These are phyloP conservation scores for Yarrowia sp. DNA, from an alignment of 805 yeast genomes.

Conservation along the genomic window DNA sequence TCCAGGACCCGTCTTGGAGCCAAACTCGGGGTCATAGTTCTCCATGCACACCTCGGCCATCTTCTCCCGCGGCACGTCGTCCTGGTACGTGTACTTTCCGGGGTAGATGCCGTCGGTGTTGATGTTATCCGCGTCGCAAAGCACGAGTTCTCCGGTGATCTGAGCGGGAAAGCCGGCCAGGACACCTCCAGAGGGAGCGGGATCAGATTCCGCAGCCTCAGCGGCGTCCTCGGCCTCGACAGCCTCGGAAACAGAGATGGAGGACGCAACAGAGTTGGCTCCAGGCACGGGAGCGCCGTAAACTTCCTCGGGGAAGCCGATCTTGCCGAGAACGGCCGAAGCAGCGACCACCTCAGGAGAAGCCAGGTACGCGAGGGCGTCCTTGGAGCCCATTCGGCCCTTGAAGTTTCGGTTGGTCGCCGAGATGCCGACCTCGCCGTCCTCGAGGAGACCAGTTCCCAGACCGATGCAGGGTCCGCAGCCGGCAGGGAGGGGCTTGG, in stretches of 20 bases:
- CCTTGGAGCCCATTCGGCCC: conserved; percentile 98
- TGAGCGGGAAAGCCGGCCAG: conserved; percentile 87
- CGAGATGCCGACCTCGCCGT: conserved; percentile 96
- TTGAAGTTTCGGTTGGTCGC: conserved; percentile 98
- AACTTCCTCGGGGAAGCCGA: conserved; percentile 88
- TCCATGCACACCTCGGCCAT: conserved; percentile 99
- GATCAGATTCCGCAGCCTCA: conserved; percentile 38
- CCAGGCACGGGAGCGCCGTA: conserved; percentile 54
- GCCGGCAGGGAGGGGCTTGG: conserved; percentile 93
- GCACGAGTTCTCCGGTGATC: conserved; percentile 85
- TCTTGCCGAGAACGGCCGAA: conserved; percentile 90
- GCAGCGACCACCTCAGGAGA: conserved; percentile 99
- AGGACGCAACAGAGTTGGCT: conserved; percentile 46
- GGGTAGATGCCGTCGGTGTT: conserved; percentile 99
- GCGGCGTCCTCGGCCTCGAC: conserved; percentile 40
- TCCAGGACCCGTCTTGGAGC: conserved; percentile 72
- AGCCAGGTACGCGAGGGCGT: conserved; percentile 92
- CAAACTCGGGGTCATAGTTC: conserved; percentile 90
- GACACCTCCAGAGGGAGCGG: conserved; percentile 60
- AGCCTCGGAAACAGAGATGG: conserved; percentile 39
- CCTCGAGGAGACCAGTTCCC: conserved; percentile 89
- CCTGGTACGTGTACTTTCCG: conserved; percentile 98
- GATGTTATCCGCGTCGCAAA: conserved; percentile 90
- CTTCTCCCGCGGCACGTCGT: conserved; percentile 87
- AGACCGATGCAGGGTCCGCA: conserved; percentile 99